Evolutionary conservation across 2,329 filamentous ascomycete species (phyloP).

Genomic region (Purpureocillium takamizusanense): DNA sequence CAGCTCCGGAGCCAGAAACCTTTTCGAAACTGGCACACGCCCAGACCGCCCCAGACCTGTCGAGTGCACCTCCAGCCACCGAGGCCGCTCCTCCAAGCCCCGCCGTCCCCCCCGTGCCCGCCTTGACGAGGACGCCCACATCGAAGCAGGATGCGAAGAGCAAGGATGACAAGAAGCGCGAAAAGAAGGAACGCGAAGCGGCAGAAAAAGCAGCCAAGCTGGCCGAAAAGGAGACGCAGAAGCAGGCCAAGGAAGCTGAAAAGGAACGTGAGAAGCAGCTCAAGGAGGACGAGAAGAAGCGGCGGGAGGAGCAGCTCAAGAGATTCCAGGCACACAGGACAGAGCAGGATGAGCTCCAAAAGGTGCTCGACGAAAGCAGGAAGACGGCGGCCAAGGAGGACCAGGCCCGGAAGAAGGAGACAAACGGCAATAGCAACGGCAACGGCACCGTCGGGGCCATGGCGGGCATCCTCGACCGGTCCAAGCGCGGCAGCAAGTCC

Average conservation of each 20-base stretch:
- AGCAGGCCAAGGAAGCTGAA: constrained; percentile 37
- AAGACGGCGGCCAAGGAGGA: constrained; percentile 47
- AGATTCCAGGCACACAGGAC: constrained; percentile 42
- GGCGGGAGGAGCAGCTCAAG: constrained; percentile 45
- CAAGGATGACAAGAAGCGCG: constrained; percentile 55
- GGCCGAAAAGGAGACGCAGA: constrained; percentile 29
- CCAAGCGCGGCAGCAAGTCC: constrained; percentile 66
- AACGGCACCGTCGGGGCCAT: constrained; percentile 24
- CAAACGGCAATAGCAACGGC: constrained; percentile 17
- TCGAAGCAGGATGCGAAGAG: constrained; percentile 25
- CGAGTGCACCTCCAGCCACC: constrained; percentile 10
- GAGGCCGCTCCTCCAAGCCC: constrained; percentile 5
- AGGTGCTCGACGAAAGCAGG: constrained; percentile 58
- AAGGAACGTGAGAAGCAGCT: constrained; percentile 30
- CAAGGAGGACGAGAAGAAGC: constrained; percentile 20
- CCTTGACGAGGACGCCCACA: constrained; percentile 11
- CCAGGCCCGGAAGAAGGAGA: constrained; percentile 28
- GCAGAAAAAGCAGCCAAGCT: constrained; percentile 48
- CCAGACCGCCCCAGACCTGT: constrained; percentile 46
- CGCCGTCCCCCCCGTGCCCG: constrained; percentile 8
- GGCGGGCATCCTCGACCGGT: constrained; percentile 49
- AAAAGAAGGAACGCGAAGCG: constrained; percentile 58
- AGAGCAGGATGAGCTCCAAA: constrained; percentile 53
- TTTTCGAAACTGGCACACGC: constrained; percentile 57
- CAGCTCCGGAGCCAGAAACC: constrained; percentile 37